Base-by-base conservation (phyloP, 2,329 filamentous ascomycete species). In the Aspergillus spinulosporus region DNA sequence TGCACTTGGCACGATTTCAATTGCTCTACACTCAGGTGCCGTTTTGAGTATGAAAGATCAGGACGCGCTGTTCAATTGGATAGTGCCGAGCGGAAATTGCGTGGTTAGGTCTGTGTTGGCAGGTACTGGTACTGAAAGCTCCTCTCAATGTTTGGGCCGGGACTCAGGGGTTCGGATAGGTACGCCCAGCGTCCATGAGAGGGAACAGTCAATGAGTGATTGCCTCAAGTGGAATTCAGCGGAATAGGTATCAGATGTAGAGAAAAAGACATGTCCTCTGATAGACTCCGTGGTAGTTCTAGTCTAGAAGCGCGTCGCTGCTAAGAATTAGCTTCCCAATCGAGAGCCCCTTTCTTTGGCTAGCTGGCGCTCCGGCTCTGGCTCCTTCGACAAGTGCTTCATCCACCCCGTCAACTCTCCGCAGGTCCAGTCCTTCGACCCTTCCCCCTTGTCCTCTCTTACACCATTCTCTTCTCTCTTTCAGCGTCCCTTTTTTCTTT, bases 291-390 rank as follows among this genome's bases (percentile, higher is more conserved):
- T 21, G 21, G 43, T 29, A 39, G 15, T 26, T 21, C 39, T 29
- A 34, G 44, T 8, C 39, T 28, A n/a, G 42, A 42, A 52, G 29
- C 29, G 21, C 26, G 43, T 29, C 43, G 43, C 28, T 45, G 21
- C 58, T 56, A 49, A 58, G 53, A 52, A 36, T 54, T 58, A 56
- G 45, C 48, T 54, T 44, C 47, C 45, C 32, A 44, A 55, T 36
- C 26, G 40, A 48, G 53, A 62, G 57, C 59, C 63, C 68, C 68
- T 67, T 65, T 66, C 71, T 67, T 72, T 67, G 68, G 62, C 65
- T 63, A 62, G 62, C 62, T 63, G 61, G 57, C 61, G 50, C 58
- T 57, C 15, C 21, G 39, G 34, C 34, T 37, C 57, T 21, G 21
- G 21, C 21, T 21, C 56, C 54, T 21, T 58, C 58, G 58, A 60